Evolutionary conservation across 225 moss, liverwort and hornwort genomes (phyloP), one percentile per base, ranked within the genome.

Genomic region (Straminergon stramineum): DNA sequence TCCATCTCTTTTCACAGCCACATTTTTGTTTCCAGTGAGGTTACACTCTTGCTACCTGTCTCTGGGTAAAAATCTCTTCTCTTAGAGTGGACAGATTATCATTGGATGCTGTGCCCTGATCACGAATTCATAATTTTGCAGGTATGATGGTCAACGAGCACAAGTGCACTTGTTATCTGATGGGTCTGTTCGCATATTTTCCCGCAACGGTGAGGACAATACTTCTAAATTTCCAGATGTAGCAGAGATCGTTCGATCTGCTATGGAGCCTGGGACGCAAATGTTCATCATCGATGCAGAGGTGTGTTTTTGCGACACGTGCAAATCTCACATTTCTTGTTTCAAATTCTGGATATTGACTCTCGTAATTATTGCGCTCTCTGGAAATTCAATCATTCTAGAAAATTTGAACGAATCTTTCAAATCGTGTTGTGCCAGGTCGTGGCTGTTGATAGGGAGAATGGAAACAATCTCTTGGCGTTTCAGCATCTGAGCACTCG

Each of bases 401-500:
- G 55, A 81, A 45, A 82, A 65, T 74, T 57, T 84, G 87, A 79
- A 74, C 66, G 65, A 87, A 85, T 60, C 26, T 61, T 87, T 70
- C 65, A 31, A 53, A 75, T 75, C 52, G 55, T 89, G 35, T 64
- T 88, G 77, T 88, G 52, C 58, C 91, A 98, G 97, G 93, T 98
- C 70, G 98, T 98, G 60, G 98, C 98, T 82, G 93, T 98, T 70
- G 95, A 98, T 90, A 94, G 97, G 86, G 95, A 93, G 78, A 95
- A 96, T 88, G 95, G 90, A 56, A 97, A 97, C 89, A 96, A 92
- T 84, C 95, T 98, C 27, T 87, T 96, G 91, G 96, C 96, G 69
- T 98, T 98, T 89, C 98, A 98, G 92, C 98, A 97, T 92, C 90
- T 98, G 76, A 98, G 98, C 92, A 97, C 98, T 31, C 94, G 98